Percentiles rank a stretch among this genome's conserved stretches.
phyloP scores from a whole-genome alignment of 108 stramenopile species.

The Nitzschia putrida region DNA sequence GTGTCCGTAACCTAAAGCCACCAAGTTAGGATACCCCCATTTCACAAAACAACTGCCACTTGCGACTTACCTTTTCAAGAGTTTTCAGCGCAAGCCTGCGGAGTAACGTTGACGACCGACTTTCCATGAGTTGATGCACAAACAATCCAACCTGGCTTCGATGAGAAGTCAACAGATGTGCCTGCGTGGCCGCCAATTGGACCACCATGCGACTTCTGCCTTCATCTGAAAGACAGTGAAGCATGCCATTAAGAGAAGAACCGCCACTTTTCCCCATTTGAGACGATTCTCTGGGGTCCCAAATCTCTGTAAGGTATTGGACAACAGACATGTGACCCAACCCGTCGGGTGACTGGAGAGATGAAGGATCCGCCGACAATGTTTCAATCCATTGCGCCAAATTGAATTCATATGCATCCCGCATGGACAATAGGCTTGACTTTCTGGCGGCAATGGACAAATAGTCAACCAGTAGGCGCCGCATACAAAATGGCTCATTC shows the following conservation, averaged over 20 bases:
- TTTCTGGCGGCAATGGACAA: constrained; percentile 57
- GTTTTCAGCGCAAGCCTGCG: constrained; percentile 87
- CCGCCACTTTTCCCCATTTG: constrained; percentile 4
- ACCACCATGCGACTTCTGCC: constrained; percentile 71
- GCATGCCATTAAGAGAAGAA: constrained; percentile 38
- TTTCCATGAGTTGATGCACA: constrained; percentile 71
- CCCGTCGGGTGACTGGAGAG: neutral
- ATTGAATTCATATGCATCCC: constrained; percentile 64
- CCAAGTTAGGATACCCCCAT: neutral
- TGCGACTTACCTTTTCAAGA: constrained; percentile 48
- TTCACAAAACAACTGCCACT: neutral
- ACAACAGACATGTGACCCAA: constrained; percentile 7
- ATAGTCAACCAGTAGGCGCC: constrained; percentile 59
- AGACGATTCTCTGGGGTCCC: constrained; percentile 34
- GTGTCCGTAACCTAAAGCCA: constrained; percentile 60
- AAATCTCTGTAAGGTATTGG: constrained; percentile 21
- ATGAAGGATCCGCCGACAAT: neutral
- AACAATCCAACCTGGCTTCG: constrained; percentile 67
- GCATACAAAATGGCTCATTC: constrained; percentile 49
- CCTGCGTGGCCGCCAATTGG: constrained; percentile 46
- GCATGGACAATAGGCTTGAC: constrained; percentile 24
- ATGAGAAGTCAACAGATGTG: constrained; percentile 61
- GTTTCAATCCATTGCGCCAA: constrained; percentile 63
- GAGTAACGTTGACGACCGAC: constrained; percentile 48
- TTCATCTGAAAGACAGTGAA: constrained; percentile 58